Percentiles rank a stretch among this genome's conserved stretches.
Conservation (phyloP, 106 monocot genomes). For the Dendrobium huoshanense region DNA sequence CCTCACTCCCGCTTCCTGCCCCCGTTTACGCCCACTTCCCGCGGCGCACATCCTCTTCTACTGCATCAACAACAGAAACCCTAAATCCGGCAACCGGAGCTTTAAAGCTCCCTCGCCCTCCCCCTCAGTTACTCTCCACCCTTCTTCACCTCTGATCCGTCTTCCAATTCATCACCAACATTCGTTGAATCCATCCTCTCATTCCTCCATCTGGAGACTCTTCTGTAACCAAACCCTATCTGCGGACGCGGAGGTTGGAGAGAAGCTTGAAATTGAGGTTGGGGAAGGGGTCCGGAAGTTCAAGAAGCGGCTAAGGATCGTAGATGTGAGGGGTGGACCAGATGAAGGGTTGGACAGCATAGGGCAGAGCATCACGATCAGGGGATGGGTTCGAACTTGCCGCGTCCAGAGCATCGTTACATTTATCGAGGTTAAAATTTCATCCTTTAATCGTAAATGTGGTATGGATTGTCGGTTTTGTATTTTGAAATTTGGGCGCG, state of each 20-base stretch:
- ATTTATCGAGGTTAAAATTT: slow-evolving; percentile 71
- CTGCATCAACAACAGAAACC: slow-evolving; percentile 7
- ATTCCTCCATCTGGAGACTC: slow-evolving; percentile 14
- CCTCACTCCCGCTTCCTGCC: slow-evolving; percentile 17
- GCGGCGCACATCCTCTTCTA: slow-evolving; percentile 21
- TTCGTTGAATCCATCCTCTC: background rate
- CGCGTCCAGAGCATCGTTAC: slow-evolving; percentile 81
- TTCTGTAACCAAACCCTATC: slow-evolving; percentile 37
- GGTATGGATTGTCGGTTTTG: background rate
- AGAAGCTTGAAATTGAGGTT: background rate
- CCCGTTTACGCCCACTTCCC: slow-evolving; percentile 7
- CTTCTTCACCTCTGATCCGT: background rate
- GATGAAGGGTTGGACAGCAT: slow-evolving; percentile 54
- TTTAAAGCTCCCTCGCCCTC: background rate
- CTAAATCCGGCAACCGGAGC: background rate
- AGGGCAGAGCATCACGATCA: slow-evolving; percentile 51
- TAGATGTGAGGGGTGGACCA: slow-evolving; percentile 68
- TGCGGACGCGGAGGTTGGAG: slow-evolving; percentile 14
- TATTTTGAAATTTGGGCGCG: background rate
- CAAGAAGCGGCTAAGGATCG: slow-evolving; percentile 54
- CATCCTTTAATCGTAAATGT: background rate
- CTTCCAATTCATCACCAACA: background rate
- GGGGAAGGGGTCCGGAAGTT: slow-evolving; percentile 48
- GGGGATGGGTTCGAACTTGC: slow-evolving; percentile 94
- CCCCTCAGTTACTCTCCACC: background rate